Percentiles rank a stretch among this genome's conserved stretches.
Conservation (phyloP, 169 alveolate species). For the Pseudocohnilembus persalinus region DNA sequence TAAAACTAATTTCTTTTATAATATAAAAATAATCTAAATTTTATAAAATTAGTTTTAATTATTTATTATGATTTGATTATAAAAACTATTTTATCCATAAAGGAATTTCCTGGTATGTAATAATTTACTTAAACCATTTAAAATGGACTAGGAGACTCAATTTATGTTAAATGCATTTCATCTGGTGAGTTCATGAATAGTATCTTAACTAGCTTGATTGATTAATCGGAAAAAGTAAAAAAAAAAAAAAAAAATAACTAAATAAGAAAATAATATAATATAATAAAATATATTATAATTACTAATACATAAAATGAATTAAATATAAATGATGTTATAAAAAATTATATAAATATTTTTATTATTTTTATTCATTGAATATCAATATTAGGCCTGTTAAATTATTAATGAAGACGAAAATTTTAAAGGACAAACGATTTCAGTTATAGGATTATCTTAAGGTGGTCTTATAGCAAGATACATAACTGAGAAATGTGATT, state of each 20-base stretch:
- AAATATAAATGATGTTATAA: too few species aligned
- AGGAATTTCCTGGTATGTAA: not conserved
- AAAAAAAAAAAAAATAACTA: not conserved
- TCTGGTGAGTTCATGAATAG: not conserved
- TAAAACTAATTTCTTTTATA: too few species aligned
- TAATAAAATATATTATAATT: too few species aligned
- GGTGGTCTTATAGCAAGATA: conserved; percentile 33
- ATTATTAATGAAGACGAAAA: not conserved
- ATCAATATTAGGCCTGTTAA: not conserved
- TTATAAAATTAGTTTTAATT: too few species aligned
- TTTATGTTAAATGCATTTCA: not conserved
- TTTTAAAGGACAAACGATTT: not conserved
- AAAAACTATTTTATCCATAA: too few species aligned
- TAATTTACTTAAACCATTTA: not conserved
- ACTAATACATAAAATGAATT: too few species aligned
- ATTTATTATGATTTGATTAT: not conserved
- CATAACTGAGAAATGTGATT: conserved; percentile 26
- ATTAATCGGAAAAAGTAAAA: not conserved
- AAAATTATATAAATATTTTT: too few species aligned
- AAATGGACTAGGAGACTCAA: not conserved
- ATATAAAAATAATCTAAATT: too few species aligned
- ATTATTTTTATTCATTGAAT: too few species aligned
- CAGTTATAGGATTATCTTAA: conserved; percentile 23
- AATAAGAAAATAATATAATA: not conserved
- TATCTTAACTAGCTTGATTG: not conserved